phyloP scores from a whole-genome alignment of 164 flowering plant species.

The Tetracentron sinense region DNA sequence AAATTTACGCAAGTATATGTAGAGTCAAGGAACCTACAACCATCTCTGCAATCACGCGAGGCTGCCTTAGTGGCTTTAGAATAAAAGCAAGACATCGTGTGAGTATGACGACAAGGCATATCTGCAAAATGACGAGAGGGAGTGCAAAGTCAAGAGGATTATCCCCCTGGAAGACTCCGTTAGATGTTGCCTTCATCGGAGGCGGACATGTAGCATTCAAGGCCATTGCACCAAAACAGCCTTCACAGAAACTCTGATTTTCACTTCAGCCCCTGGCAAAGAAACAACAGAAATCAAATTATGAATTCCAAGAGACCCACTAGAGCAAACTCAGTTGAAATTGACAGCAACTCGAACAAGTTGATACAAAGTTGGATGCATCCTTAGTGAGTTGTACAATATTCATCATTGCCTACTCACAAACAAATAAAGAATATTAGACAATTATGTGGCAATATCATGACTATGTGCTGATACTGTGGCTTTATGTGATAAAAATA shows the following conservation, averaged over 20 bases:
- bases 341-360: too few relatives aligned
- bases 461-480: too few relatives aligned
- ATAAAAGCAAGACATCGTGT: conserved; percentile 60
- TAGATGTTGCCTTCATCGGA: conserved; percentile 72
- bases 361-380: too few relatives aligned
- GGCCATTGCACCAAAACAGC: conserved; percentile 14
- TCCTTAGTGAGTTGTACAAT: too few relatives aligned
- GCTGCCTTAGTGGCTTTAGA: conserved; percentile 69
- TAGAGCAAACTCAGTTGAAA: too few relatives aligned
- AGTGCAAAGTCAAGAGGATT: conserved; percentile 71
- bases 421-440: too few relatives aligned
- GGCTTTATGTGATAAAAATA: too few relatives aligned
- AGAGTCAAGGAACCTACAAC: conserved; percentile 41
- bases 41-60: conserved; percentile 88
- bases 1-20: too few relatives aligned
- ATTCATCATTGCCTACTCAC: too few relatives aligned
- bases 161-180: conserved; percentile 79
- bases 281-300: neutral
- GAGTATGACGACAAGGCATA: conserved; percentile 55
- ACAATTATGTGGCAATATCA: too few relatives aligned
- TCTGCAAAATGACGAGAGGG: conserved; percentile 73
- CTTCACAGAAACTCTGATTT: too few relatives aligned
- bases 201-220: conserved; percentile 30
- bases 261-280: neutral
- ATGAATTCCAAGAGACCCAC: too few relatives aligned